A percentile compares a stretch with the other conserved stretches of the same genome.
These are phyloP conservation scores for Acacia crassicarpa DNA, from an alignment of 306 rosid genomes.

Conservation along the genomic window DNA sequence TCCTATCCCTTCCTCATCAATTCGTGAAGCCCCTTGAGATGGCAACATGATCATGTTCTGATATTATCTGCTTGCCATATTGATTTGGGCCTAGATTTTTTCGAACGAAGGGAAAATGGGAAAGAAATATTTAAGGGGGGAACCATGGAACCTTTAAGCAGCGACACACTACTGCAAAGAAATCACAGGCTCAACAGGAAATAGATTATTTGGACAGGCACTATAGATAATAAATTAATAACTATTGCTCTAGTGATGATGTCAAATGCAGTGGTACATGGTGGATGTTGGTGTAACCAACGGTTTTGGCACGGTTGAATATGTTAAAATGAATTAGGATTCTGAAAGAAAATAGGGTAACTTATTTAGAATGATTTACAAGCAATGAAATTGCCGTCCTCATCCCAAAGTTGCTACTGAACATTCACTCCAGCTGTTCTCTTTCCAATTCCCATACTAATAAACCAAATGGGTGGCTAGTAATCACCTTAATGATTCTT, in stretches of 20 bases:
- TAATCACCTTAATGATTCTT: constrained; percentile 9
- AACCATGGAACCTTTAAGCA: background rate
- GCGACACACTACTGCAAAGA: background rate
- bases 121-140: background rate
- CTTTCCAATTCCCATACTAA: background rate
- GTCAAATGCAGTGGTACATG: background rate
- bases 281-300: background rate
- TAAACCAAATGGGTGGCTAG: background rate
- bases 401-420: background rate
- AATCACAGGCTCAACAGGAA: background rate
- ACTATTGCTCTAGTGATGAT: background rate
- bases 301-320: background rate
- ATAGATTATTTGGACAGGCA: constrained; percentile 2
- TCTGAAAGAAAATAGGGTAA: background rate
- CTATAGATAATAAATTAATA: background rate
- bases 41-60: background rate
- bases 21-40: background rate
- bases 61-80: background rate
- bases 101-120: background rate
- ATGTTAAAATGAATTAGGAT: background rate
- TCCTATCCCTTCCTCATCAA: background rate
- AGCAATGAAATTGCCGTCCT: background rate
- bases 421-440: constrained; percentile 3
- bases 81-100: constrained; percentile 1
- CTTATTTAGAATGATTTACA: background rate